Evolutionary conservation across 169 alveolate genomes (phyloP), one percentile per base, ranked within the genome.

Genomic region (Pseudocohnilembus persalinus): DNA sequence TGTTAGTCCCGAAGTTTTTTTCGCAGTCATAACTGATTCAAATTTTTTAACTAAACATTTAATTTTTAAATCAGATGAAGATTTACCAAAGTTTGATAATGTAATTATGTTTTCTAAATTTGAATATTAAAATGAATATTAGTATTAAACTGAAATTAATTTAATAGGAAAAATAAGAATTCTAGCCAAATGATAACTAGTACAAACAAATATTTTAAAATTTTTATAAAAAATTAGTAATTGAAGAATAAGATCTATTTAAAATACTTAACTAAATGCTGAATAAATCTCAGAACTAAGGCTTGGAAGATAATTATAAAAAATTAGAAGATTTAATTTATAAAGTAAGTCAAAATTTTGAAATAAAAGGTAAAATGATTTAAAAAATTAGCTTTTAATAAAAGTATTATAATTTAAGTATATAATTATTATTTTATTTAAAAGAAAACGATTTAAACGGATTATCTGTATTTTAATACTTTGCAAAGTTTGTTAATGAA

Each of bases 1-100:
- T 28, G 84, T 79, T 26, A 79, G 64, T 28, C 64, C 74, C 29
- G 84, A 79, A n/a, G 32, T 79, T 26, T 79, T 79, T 31, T 63
- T 49, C 20, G 49, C 73, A 0, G 84, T 79, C 0, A 35, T 73
- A 27, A 34, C 35, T 25, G 84, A 79, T 34, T 34, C 76, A 49
- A 64, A 64, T 20, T 79, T 79, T 63, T 79, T 79, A 28, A 29
- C 63, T 35, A 79, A 79, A 29, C 65, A 79, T 16, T 75, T 79
- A 49, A 4, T 4, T 49, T 49, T 49, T 20, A 4, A 20, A 49
- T 49, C 20, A 49, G 68, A 49, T 11, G 20, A 49, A 49, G 20
- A 49, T 11, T 11, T 49, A 11, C 68, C 68, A 20, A 4, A 49
- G 20, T 49, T 11, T 49, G 68, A 11, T 49, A 49, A 11, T 4